Percentiles rank a stretch among this genome's conserved stretches.
Evolutionary conservation across 805 yeast genomes (phyloP).

Genomic region (Barnettozyma siamensis): DNA sequence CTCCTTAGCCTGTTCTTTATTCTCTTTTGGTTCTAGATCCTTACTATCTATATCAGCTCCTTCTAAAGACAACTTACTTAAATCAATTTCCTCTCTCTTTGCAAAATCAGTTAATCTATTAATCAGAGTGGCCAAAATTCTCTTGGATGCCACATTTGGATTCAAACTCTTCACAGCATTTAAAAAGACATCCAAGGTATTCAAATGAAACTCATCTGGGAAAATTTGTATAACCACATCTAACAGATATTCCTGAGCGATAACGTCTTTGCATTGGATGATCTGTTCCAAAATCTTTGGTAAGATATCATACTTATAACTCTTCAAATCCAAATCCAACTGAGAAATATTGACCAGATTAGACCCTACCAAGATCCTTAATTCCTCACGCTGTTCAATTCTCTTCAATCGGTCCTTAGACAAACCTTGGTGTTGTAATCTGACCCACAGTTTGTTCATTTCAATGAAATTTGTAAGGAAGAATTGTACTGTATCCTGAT

Average conservation of each 20-base stretch:
- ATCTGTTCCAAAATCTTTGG: constrained; percentile 86
- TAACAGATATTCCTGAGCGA: constrained; percentile 87
- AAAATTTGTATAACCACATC: constrained; percentile 93
- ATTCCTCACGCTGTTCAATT: constrained; percentile 74
- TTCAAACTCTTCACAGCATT: constrained; percentile 59
- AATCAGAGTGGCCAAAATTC: constrained; percentile 63
- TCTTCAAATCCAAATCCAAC: constrained; percentile 37
- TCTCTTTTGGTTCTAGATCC: too few species aligned
- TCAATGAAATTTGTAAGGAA: constrained; percentile 85
- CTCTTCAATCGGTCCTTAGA: constrained; percentile 73
- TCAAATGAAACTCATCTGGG: constrained; percentile 86
- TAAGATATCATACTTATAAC: constrained; percentile 46
- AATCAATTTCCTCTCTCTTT: constrained; percentile 30
- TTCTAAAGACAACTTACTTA: constrained; percentile 17
- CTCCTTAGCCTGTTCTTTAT: too few species aligned
- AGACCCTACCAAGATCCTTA: constrained; percentile 88
- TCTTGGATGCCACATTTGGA: constrained; percentile 64
- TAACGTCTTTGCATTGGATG: constrained; percentile 82
- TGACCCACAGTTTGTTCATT: constrained; percentile 97
- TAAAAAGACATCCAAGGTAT: constrained; percentile 63
- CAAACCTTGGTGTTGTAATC: constrained; percentile 94
- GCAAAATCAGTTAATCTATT: constrained; percentile 60
- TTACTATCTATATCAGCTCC: too few species aligned
- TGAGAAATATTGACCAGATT: constrained; percentile 87
- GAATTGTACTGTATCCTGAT: constrained; percentile 69